Evolutionary conservation across 1,284 basidiomycete genomes (phyloP).

Genomic region (Naganishia liquefaciens): DNA sequence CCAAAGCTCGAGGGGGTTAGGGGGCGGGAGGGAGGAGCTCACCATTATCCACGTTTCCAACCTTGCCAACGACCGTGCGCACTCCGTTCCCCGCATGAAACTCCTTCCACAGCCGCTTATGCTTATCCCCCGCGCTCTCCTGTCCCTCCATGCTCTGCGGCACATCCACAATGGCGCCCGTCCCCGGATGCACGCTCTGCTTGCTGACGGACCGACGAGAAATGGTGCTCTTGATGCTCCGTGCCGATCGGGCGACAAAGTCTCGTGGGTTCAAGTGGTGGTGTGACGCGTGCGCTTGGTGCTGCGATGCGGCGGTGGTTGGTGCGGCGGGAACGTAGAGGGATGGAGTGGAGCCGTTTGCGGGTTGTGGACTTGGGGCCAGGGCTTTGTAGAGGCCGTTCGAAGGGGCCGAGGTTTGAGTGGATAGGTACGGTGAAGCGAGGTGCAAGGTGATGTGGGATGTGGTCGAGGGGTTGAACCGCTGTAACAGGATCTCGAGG

Average conservation of each 20-base stretch:
- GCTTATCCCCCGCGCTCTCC: slow-evolving; percentile 45
- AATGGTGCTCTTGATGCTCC: slow-evolving; percentile 10
- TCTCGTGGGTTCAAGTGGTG: slow-evolving; percentile 20
- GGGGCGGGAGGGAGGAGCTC: slow-evolving; percentile 39
- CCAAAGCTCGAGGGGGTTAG: too few relatives aligned
- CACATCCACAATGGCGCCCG: slow-evolving; percentile 21
- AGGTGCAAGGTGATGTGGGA: slow-evolving; percentile 49
- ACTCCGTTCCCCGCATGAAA: slow-evolving; percentile 92
- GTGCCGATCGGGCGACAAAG: slow-evolving; percentile 24
- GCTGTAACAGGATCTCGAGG: slow-evolving; percentile 49
- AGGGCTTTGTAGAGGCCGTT: slow-evolving; percentile 30
- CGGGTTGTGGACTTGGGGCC: not conserved
- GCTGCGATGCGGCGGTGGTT: not conserved
- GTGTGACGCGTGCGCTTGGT: not conserved
- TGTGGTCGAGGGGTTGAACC: slow-evolving; percentile 43
- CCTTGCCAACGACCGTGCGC: slow-evolving; percentile 83
- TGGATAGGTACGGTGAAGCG: slow-evolving; percentile 33
- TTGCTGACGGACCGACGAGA: slow-evolving; percentile 12
- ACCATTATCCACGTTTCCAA: slow-evolving; percentile 87
- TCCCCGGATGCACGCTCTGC: slow-evolving; percentile 21
- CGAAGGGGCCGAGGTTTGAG: slow-evolving; percentile 24
- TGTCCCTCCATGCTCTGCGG: slow-evolving; percentile 1
- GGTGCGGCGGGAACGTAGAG: not conserved
- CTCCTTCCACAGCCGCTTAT: slow-evolving; percentile 75
- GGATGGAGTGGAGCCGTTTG: not conserved